Evolutionary conservation across 2,329 filamentous ascomycete genomes (phyloP).

Genomic region (Alternaria sp.): DNA sequence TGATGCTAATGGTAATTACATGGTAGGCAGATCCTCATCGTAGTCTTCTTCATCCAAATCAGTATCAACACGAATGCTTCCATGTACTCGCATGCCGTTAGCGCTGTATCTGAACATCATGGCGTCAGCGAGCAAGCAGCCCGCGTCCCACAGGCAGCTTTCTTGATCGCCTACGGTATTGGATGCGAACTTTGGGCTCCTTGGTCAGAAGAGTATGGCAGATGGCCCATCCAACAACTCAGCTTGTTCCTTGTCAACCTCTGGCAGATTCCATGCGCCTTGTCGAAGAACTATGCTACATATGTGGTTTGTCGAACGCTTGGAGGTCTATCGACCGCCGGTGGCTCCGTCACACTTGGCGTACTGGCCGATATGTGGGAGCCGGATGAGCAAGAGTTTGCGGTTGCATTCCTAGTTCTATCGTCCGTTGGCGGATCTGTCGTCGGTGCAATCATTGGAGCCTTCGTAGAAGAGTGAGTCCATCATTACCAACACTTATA

Average conservation of each 20-base stretch:
- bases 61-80: conserved; percentile 65
- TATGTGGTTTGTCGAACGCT: conserved; percentile 57
- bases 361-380: conserved; percentile 70
- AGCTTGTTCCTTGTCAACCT: conserved; percentile 63
- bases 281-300: conserved; percentile 55
- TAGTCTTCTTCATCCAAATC: conserved; percentile 62
- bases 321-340: conserved; percentile 68
- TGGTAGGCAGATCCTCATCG: conserved; percentile 55
- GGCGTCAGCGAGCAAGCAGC: conserved; percentile 57
- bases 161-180: conserved; percentile 61
- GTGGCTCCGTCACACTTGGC: conserved; percentile 70
- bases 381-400: conserved; percentile 65
- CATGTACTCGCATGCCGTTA: conserved; percentile 59
- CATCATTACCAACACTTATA: conserved; percentile 35
- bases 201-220: conserved; percentile 63
- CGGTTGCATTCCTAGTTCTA: conserved; percentile 67
- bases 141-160: conserved; percentile 59
- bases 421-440: conserved; percentile 65
- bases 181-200: conserved; percentile 63
- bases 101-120: conserved; percentile 57
- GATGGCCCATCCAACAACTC: conserved; percentile 61
- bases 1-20: neutral
- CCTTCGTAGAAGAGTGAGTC: conserved; percentile 56
- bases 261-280: conserved; percentile 59
- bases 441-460: conserved; percentile 64